Conservation (phyloP, 192 early-diverging fungal species). For the Dispira simplex region DNA sequence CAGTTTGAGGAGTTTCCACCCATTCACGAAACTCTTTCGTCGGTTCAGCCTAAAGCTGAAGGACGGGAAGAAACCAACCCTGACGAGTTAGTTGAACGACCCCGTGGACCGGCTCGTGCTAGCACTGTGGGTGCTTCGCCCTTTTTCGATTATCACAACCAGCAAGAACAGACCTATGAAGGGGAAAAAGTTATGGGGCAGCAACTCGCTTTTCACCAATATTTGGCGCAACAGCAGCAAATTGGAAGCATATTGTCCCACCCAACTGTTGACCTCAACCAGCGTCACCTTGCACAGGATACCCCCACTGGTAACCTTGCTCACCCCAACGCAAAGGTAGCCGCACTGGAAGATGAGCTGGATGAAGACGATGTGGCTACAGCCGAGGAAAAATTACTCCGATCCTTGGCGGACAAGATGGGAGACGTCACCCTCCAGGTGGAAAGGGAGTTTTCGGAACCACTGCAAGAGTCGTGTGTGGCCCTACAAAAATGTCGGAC, state of each 20-base stretch:
- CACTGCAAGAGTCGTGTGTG: constrained; percentile 21
- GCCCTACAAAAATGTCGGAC: constrained; percentile 53
- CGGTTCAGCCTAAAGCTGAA: too few relatives aligned
- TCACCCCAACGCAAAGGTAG: not conserved
- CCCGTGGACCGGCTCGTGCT: not conserved
- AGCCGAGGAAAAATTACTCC: not conserved
- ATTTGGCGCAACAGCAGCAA: not conserved
- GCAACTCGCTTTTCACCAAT: not conserved
- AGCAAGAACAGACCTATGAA: constrained; percentile 1
- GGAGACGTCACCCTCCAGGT: constrained; percentile 10
- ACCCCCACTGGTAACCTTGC: not conserved
- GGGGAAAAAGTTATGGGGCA: constrained; percentile 3
- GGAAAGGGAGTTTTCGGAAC: constrained; percentile 15
- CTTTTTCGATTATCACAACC: constrained; percentile 4
- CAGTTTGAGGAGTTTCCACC: not conserved
- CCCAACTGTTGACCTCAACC: not conserved
- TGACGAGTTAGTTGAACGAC: too few relatives aligned
- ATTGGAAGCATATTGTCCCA: not conserved
- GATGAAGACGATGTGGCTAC: not conserved
- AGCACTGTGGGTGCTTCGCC: not conserved
- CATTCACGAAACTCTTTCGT: not conserved
- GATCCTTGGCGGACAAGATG: constrained; percentile 10
- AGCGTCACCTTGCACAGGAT: not conserved
- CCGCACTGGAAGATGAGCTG: not conserved
- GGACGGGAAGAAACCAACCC: too few relatives aligned